These are phyloP conservation scores for Monosporascus sp. DNA, from an alignment of 2,329 filamentous ascomycete genomes.

Conservation along the genomic window DNA sequence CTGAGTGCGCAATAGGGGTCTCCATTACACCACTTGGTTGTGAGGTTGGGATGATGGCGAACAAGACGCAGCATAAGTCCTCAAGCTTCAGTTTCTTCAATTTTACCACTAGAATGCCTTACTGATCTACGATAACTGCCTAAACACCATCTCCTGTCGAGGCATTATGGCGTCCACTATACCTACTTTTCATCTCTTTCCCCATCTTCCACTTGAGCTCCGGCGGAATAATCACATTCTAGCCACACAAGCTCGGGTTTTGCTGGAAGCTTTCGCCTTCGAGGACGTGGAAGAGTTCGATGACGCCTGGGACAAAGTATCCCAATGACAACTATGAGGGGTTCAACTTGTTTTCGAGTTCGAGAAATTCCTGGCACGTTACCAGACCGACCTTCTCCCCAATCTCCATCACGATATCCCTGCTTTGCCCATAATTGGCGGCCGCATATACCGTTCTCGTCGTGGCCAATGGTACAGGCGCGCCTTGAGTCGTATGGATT, in stretches of 20 bases:
- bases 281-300: not conserved
- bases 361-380: not conserved
- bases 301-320: constrained; percentile 3
- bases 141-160: too few relatives aligned
- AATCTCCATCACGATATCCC: constrained; percentile 11
- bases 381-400: constrained; percentile 5
- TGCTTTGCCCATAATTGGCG: constrained; percentile 14
- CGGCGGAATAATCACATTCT: constrained; percentile 13
- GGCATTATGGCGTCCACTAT: too few relatives aligned
- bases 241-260: constrained; percentile 15
- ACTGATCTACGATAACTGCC: too few relatives aligned
- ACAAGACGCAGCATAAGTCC: too few relatives aligned
- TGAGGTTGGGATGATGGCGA: too few relatives aligned
- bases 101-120: too few relatives aligned
- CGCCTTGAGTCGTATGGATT: constrained; percentile 3
- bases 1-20: too few relatives aligned
- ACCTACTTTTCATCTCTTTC: constrained; percentile 8
- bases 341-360: not conserved
- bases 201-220: constrained; percentile 12
- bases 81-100: too few relatives aligned
- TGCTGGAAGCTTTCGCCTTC: constrained; percentile 3
- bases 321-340: not conserved
- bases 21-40: too few relatives aligned
- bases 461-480: not conserved
- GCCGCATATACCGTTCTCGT: not conserved